A percentile compares a stretch with the other conserved stretches of the same genome.
These are phyloP conservation scores for Pestalotiopsis sp. DNA, from an alignment of 2,329 filamentous ascomycete species.

Conservation along the genomic window DNA sequence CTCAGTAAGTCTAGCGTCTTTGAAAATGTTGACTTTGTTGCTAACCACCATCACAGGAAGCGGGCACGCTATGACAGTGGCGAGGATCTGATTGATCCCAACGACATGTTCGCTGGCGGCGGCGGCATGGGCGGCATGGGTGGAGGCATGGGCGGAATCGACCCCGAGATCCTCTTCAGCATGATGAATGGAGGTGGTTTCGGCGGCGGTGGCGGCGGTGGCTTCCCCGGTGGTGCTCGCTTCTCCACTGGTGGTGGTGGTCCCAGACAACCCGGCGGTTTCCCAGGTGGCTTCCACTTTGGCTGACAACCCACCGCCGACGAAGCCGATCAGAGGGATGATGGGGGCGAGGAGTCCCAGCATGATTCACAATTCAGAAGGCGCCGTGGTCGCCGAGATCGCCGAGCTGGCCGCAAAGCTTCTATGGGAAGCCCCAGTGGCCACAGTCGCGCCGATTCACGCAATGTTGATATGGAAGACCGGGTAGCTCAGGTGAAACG, in stretches of 20 bases:
- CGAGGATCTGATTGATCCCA: slow-evolving; percentile 85
- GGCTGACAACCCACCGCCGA: slow-evolving; percentile 42
- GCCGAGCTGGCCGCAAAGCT: background rate
- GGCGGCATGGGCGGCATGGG: slow-evolving; percentile 49
- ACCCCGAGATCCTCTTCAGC: slow-evolving; percentile 78
- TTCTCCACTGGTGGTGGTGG: slow-evolving; percentile 55
- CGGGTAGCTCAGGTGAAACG: slow-evolving; percentile 30
- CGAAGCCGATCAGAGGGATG: slow-evolving; percentile 32
- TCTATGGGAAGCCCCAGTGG: background rate
- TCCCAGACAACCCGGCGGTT: slow-evolving; percentile 43
- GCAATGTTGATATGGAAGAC: slow-evolving; percentile 22
- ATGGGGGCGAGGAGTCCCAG: slow-evolving; percentile 18
- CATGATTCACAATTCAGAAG: slow-evolving; percentile 32
- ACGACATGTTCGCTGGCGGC: slow-evolving; percentile 78
- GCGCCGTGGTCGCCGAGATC: slow-evolving; percentile 32
- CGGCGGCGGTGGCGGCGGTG: slow-evolving; percentile 54
- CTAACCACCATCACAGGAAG: slow-evolving; percentile 63
- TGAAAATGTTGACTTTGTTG: background rate
- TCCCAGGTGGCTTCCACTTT: slow-evolving; percentile 61
- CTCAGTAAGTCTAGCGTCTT: slow-evolving; percentile 65
- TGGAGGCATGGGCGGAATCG: slow-evolving; percentile 65
- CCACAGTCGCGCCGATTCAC: slow-evolving; percentile 13
- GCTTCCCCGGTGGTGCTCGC: slow-evolving; percentile 50
- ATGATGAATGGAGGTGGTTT: slow-evolving; percentile 76
- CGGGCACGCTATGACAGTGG: slow-evolving; percentile 89